phyloP scores from a whole-genome alignment of 305 asterid genomes.

The Stenogyne calaminthoides region DNA sequence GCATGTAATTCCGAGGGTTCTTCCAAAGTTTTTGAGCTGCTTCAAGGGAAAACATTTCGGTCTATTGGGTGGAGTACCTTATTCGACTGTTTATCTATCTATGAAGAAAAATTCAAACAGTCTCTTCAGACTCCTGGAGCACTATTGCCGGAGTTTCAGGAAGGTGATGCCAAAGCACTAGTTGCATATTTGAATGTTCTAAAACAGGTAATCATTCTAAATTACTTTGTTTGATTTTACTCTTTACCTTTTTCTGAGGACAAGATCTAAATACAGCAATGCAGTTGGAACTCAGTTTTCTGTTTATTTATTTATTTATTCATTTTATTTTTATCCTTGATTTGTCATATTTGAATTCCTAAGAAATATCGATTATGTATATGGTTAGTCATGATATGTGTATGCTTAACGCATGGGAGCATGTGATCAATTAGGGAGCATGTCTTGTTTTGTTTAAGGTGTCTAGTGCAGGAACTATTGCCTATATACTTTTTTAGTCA shows the following conservation, averaged over 20 bases:
- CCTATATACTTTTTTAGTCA: neutral
- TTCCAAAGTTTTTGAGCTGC: slow-evolving; percentile 89
- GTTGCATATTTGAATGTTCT: slow-evolving; percentile 92
- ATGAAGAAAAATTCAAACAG: slow-evolving; percentile 86
- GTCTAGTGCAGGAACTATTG: neutral
- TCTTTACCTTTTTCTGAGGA: neutral
- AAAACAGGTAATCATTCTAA: slow-evolving; percentile 55
- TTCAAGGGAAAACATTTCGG: slow-evolving; percentile 86
- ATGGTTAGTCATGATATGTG: neutral
- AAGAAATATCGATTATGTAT: neutral
- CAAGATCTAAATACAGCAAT: neutral
- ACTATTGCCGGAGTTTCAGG: slow-evolving; percentile 79
- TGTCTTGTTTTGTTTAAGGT: slow-evolving; percentile 12
- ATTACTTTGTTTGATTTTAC: neutral
- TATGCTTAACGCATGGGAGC: neutral
- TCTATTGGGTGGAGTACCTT: slow-evolving; percentile 92
- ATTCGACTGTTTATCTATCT: slow-evolving; percentile 83
- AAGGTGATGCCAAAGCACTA: slow-evolving; percentile 97
- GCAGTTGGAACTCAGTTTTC: neutral
- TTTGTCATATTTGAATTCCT: neutral
- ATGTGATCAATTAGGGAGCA: slow-evolving; percentile 2
- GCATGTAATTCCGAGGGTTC: slow-evolving; percentile 90
- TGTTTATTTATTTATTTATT: neutral
- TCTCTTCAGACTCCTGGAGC: slow-evolving; percentile 84
- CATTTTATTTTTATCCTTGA: neutral